phyloP scores from a whole-genome alignment of 2,329 filamentous ascomycete genomes.

The Sclerotinia subarctica region DNA sequence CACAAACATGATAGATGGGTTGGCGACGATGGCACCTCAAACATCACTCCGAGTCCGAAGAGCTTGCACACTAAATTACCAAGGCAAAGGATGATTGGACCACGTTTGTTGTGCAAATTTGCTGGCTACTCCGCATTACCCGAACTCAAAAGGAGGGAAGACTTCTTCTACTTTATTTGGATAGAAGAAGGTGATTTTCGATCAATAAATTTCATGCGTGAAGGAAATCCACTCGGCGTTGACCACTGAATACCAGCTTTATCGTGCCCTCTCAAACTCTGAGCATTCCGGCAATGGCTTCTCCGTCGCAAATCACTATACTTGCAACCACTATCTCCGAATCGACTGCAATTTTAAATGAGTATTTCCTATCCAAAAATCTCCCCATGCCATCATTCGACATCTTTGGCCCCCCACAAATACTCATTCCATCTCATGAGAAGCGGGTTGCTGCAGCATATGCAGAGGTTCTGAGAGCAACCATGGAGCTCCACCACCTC shows the following conservation, averaged over 20 bases:
- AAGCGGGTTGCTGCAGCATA: constrained; percentile 3
- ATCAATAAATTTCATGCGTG: not conserved
- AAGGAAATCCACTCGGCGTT: not conserved
- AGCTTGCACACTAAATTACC: not conserved
- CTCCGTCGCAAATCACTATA: not conserved
- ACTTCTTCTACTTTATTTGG: not conserved
- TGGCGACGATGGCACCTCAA: not conserved
- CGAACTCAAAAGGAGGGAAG: not conserved
- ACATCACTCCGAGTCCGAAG: not conserved
- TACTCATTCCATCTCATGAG: not conserved
- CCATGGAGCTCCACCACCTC: constrained; percentile 11
- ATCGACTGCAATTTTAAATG: not conserved
- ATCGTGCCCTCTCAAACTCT: not conserved
- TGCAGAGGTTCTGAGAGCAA: constrained; percentile 3
- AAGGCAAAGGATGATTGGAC: not conserved
- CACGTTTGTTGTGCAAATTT: not conserved
- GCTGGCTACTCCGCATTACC: not conserved
- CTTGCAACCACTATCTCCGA: not conserved
- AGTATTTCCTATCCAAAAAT: not conserved
- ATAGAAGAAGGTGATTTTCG: not conserved
- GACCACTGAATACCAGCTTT: not conserved
- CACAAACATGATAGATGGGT: not conserved
- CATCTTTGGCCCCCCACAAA: not conserved
- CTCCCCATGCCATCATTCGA: constrained; percentile 11
- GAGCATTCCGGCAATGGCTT: not conserved